phyloP scores from a whole-genome alignment of 352 stramenopile species.

The Pythium brassicae region DNA sequence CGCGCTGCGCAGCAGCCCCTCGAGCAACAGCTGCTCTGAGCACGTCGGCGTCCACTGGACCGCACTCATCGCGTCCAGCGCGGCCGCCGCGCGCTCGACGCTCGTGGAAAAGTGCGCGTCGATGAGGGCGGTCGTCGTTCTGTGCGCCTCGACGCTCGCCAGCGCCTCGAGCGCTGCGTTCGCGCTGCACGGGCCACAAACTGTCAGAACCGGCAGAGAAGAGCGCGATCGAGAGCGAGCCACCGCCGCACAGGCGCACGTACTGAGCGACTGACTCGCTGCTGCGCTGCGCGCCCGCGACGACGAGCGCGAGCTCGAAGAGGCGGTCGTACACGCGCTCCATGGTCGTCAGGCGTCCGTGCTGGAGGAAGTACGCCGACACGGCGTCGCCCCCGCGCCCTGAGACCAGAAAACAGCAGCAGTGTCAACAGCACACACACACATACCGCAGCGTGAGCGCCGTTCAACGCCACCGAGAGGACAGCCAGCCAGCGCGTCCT shows the following conservation, averaged over 20 bases:
- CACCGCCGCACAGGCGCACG: not conserved
- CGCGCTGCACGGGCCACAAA: constrained; percentile 14
- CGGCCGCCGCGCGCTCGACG: constrained; percentile 14
- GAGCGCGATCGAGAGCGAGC: not conserved
- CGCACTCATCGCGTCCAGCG: constrained; percentile 20
- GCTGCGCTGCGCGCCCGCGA: constrained; percentile 11
- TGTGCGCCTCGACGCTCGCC: constrained; percentile 18
- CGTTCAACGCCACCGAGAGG: not conserved
- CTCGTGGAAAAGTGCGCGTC: constrained; percentile 24
- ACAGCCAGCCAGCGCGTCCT: not conserved
- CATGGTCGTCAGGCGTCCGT: constrained; percentile 38
- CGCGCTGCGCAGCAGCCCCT: constrained; percentile 16
- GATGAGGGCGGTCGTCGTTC: constrained; percentile 19
- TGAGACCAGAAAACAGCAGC: constrained; percentile 5
- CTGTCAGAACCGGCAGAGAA: not conserved
- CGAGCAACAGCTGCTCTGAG: constrained; percentile 25
- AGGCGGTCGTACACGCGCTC: constrained; percentile 34
- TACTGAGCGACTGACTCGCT: constrained; percentile 9
- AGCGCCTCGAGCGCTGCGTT: constrained; percentile 22
- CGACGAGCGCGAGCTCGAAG: constrained; percentile 36
- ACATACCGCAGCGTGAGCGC: no score
- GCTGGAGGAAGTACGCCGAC: constrained; percentile 50
- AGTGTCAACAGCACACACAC: not conserved
- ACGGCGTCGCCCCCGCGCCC: constrained; percentile 38
- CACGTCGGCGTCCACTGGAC: constrained; percentile 33